Base-by-base conservation (phyloP, 2,329 filamentous ascomycete species). In the Colletotrichum phormii region DNA sequence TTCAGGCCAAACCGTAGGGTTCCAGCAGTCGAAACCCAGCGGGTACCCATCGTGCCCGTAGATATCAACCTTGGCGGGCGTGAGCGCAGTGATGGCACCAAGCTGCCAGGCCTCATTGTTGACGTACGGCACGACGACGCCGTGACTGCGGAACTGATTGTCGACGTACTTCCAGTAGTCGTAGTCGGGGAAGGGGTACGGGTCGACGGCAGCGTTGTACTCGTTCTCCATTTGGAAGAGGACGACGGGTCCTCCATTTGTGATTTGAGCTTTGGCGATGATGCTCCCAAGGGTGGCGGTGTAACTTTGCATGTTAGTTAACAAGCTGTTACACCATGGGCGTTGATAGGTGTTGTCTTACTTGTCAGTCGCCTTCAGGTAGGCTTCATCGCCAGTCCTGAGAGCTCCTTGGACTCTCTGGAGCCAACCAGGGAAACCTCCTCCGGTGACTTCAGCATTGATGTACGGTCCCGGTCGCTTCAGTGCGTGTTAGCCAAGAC, bases 161-260 rank as follows among this genome's bases (percentile, higher is more conserved):
- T 91, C 87, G 8, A 94, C 89, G 76, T 91, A 89, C 57, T 88
- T 84, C 82, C 94, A 92, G 79, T 94, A 95, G 1, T 86, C 84
- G 1, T 85, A 84, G 77, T 93, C 89, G 0, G 91, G 91, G 77
- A 91, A 92, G 5, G 80, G 78, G 31, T 75, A 74, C 2, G 74
- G 74, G 18, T 63, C 64, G 11, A 86, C 81, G 7, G 81, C 82
- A 11, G 81, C 81, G 8, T 73, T 75, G 67, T 80, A 94, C 77
- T 95, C 93, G 74, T 95, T 95, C 78, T 95, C 93, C 0, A 90
- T 90, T 79, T 95, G 93, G 29, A 92, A 85, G 1, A 94, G 83
- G 66, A 94, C 92, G 35, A 94, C 86, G 0, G 92, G 92, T 0
- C 93, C 93, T 2, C 92, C 93, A 75, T 94, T 92, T 0, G 92